These are phyloP conservation scores for Eutrema heterophyllum DNA, from an alignment of 345 rosid species.

Conservation along the genomic window DNA sequence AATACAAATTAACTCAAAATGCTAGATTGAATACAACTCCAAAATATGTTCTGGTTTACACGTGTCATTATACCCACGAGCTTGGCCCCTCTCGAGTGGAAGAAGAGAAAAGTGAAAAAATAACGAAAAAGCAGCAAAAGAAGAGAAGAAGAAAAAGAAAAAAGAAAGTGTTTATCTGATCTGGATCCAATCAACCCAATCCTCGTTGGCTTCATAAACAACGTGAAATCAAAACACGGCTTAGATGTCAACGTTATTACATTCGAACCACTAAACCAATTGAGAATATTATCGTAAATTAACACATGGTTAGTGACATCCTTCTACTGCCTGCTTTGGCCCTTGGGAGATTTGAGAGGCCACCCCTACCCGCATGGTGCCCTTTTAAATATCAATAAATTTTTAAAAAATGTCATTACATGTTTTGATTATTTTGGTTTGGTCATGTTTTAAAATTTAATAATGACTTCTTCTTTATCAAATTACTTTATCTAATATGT, in stretches of 20 bases:
- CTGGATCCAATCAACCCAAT: conserved; percentile 27
- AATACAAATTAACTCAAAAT: too few species aligned
- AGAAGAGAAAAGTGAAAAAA: background rate
- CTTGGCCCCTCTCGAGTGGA: background rate
- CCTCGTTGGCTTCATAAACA: conserved; percentile 16
- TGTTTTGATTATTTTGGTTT: conserved; percentile 10
- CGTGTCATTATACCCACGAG: conserved; percentile 10
- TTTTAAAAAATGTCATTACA: background rate
- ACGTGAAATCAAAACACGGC: conserved; percentile 7
- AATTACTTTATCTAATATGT: background rate
- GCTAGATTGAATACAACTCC: too few species aligned
- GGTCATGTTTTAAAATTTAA: background rate
- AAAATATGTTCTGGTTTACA: conserved; percentile 7
- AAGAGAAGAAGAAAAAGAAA: too few species aligned
- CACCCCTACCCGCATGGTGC: conserved; percentile 6
- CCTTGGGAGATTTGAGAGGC: conserved; percentile 24
- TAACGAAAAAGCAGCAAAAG: background rate
- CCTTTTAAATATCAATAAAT: background rate
- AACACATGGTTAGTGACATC: background rate
- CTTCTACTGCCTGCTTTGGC: conserved; percentile 8
- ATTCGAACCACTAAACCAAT: background rate
- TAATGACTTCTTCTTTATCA: background rate
- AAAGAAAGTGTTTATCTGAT: conserved; percentile 22
- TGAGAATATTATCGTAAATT: background rate
- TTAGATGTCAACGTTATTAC: conserved; percentile 11